Evolutionary conservation across 257 asterid species (phyloP).

Genomic region (Plectranthus barbatus): DNA sequence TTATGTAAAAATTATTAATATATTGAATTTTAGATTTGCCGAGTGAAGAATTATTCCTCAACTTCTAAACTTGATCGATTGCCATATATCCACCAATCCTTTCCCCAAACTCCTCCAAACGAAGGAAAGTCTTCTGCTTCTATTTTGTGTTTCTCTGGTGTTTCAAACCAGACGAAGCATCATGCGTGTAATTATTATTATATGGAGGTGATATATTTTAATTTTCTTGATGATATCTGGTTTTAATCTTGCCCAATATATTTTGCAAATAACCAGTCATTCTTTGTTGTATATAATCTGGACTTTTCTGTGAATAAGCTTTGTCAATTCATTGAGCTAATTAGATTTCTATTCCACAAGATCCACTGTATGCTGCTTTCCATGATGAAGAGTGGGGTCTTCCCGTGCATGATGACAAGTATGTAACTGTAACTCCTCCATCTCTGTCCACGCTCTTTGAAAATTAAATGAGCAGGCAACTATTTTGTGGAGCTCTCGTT

Average conservation of each 20-base stretch:
- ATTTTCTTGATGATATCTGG: constrained; percentile 4
- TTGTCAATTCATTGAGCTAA: constrained; percentile 22
- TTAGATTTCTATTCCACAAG: constrained; percentile 32
- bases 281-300: background rate
- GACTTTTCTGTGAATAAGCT: background rate
- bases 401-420: constrained; percentile 85
- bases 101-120: no score
- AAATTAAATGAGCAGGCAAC: background rate
- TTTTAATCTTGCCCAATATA: background rate
- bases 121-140: no score
- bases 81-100: no score
- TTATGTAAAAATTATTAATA: no score
- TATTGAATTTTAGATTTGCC: no score
- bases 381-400: constrained; percentile 98
- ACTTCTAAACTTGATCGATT: no score
- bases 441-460: constrained; percentile 1
- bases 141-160: background rate
- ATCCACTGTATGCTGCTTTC: constrained; percentile 60
- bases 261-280: constrained; percentile 1
- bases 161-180: background rate
- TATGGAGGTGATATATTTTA: background rate
- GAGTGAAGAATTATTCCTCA: no score
- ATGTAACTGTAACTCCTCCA: constrained; percentile 18
- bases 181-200: background rate
- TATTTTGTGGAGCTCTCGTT: constrained; percentile 18